Base-by-base conservation (phyloP, 192 early-diverging fungal species). In the Diversispora eburnea region DNA sequence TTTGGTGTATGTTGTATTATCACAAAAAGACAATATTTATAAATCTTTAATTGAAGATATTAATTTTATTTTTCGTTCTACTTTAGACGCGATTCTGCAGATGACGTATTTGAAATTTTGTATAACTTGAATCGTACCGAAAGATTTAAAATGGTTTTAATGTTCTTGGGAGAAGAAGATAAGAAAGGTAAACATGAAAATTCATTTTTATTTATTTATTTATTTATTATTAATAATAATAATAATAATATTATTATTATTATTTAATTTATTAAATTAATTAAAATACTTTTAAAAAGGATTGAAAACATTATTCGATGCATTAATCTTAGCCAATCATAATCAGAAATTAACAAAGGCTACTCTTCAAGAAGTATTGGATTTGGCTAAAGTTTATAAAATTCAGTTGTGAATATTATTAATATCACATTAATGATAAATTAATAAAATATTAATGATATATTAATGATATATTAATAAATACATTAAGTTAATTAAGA, bases 1-100 rank as follows among this genome's bases (percentile, higher is more conserved):
- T 57, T 70, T 77, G 25, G 42, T 52, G 80, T 78, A 78, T 67
- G 77, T 58, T n/a, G 17, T 10, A 41, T n/a, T 5, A 51, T 51
- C 49, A 39, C 9, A 12, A 42, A 42, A 33, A 41, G 41, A 63
- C 4, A 43, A 17, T 39, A 4, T 33, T 12, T 52, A 15, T 49
- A 52, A 15, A 52, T 15, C 13, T 13, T 19, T 4, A 12, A n/a
- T n/a, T n/a, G n/a, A n/a, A 13, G 0, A 17, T 17, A 54, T 3
- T 54, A 4, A 13, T 17, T 20, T 39, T 52, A n/a, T 15, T 49
- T 25, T 3, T 12, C 3, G 6, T 22, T 67, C 10, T 47, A 25
- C 12, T 22, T 41, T 68, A 68, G 67, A 3, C 39, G 52, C 33
- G 67, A 68, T 68, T n/a, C 46, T 3, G 67, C n/a, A 15, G 3